These are phyloP conservation scores for Neurospora pannonica DNA, from an alignment of 495 filamentous ascomycete genomes.

Conservation along the genomic window DNA sequence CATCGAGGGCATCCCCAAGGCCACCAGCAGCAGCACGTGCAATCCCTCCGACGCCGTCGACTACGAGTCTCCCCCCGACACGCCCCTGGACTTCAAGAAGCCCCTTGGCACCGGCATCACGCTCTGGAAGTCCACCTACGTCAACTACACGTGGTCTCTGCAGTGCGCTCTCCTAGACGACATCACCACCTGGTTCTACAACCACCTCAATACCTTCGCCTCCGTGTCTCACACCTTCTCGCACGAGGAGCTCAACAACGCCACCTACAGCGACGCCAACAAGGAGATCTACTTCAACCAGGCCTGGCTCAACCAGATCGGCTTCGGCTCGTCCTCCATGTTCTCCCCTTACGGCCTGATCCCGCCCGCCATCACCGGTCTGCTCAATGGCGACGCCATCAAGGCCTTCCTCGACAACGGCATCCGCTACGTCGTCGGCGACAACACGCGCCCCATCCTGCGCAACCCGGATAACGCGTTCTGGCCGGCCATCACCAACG, in stretches of 20 bases:
- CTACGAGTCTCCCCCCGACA: conserved; percentile 35
- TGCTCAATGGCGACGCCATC: conserved; percentile 57
- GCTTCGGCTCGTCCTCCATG: conserved; percentile 29
- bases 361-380: conserved; percentile 54
- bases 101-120: conserved; percentile 46
- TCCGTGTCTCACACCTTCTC: conserved; percentile 57
- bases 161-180: conserved; percentile 40
- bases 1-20: conserved; percentile 25
- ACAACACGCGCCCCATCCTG: conserved; percentile 48
- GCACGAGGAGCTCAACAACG: conserved; percentile 50
- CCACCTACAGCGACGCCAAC: conserved; percentile 46
- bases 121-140: conserved; percentile 42
- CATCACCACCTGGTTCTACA: conserved; percentile 43
- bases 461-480: conserved; percentile 39
- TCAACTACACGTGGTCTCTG: conserved; percentile 38
- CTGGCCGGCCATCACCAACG: conserved; percentile 48
- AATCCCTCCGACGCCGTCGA: conserved; percentile 12
- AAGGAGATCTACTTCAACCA: conserved; percentile 54
- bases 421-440: conserved; percentile 51
- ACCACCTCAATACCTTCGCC: conserved; percentile 43
- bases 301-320: conserved; percentile 46
- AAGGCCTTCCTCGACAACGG: conserved; percentile 49
- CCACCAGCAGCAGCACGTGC: conserved; percentile 5
- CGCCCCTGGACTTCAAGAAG: conserved; percentile 47
- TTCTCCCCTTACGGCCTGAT: conserved; percentile 48